These are phyloP conservation scores for Scedosporium aurantiacum DNA, from an alignment of 2,329 filamentous ascomycete genomes.

Conservation along the genomic window DNA sequence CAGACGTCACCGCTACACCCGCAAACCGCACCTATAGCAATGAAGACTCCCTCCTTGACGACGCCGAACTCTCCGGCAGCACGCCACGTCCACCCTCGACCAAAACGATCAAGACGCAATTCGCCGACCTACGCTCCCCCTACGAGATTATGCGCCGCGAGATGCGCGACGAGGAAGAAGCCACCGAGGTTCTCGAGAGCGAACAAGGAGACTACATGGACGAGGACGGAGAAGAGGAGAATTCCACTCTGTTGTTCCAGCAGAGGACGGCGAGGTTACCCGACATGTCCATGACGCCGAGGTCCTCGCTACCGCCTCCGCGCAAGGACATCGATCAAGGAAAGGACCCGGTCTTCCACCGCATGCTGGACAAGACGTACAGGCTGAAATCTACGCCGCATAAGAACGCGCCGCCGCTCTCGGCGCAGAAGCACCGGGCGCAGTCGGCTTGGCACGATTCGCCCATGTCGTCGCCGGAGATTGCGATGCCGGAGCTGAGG, in stretches of 20 bases:
- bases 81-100: constrained; percentile 51
- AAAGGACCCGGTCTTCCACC: constrained; percentile 75
- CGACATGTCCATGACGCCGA: constrained; percentile 53
- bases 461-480: constrained; percentile 63
- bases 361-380: constrained; percentile 91
- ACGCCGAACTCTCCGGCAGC: constrained; percentile 51
- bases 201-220: constrained; percentile 18
- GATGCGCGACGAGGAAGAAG: constrained; percentile 37
- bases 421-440: constrained; percentile 21
- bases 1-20: constrained; percentile 32
- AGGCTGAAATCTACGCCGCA: constrained; percentile 87
- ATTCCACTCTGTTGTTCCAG: constrained; percentile 38
- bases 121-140: constrained; percentile 61
- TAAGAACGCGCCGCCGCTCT: constrained; percentile 23
- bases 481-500: constrained; percentile 70
- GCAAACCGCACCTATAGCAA: constrained; percentile 27
- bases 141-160: constrained; percentile 65
- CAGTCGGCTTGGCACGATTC: constrained; percentile 40
- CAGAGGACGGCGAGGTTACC: constrained; percentile 45
- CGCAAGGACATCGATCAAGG: constrained; percentile 17
- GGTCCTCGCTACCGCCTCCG: constrained; percentile 29
- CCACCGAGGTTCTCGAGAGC: constrained; percentile 19
- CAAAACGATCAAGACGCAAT: constrained; percentile 37
- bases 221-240: constrained; percentile 26
- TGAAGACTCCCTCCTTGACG: constrained; percentile 60